Percentiles rank a stretch among this genome's conserved stretches.
These are phyloP conservation scores for Chrysopogon serrulatus DNA, from an alignment of 176 grass and related monocot species.

Conservation along the genomic window DNA sequence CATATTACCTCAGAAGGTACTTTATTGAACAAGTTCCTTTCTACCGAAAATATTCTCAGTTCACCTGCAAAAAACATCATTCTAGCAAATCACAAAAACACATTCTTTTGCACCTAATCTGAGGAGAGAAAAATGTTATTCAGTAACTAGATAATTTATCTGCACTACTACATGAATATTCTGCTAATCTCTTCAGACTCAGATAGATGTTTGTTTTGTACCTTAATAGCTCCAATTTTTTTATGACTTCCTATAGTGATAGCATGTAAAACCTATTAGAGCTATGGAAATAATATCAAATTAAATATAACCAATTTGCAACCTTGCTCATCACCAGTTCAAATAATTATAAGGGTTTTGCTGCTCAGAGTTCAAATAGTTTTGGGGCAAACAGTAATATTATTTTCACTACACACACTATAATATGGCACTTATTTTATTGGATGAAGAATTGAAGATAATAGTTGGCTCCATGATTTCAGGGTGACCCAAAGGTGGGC, in stretches of 20 bases:
- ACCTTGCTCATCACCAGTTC: neutral
- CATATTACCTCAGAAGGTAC: conserved; percentile 25
- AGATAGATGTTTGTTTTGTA: neutral
- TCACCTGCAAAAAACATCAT: conserved; percentile 20
- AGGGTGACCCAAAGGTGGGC: neutral
- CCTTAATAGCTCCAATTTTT: neutral
- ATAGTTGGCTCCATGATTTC: neutral
- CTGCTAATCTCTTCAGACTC: neutral
- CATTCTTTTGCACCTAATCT: neutral
- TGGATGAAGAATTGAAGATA: neutral
- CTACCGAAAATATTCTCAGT: no score
- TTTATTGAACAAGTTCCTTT: neutral
- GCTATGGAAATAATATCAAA: neutral
- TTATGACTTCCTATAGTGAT: neutral
- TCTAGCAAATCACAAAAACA: conserved; percentile 14
- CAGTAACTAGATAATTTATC: neutral
- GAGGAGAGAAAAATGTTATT: neutral
- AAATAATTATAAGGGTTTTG: neutral
- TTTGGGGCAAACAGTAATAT: neutral
- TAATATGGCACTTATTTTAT: neutral
- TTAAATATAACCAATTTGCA: neutral
- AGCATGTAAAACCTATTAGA: neutral
- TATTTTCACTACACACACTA: neutral
- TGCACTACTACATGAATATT: neutral
- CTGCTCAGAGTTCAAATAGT: neutral